phyloP scores from a whole-genome alignment of 768 basidiomycete genomes.

The Rhizopogon vesiculosus region DNA sequence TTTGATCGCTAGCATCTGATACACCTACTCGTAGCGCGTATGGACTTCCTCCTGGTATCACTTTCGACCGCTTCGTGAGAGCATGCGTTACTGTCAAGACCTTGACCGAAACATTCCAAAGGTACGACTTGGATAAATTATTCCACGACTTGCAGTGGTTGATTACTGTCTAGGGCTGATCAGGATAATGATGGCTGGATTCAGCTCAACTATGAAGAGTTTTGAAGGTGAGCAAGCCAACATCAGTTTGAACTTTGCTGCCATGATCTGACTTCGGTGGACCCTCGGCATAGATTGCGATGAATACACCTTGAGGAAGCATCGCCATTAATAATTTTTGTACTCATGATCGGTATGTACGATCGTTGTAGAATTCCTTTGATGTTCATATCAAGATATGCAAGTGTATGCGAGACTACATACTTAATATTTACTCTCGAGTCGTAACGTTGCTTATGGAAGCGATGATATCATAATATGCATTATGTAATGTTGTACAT shows the following conservation, averaged over 20 bases:
- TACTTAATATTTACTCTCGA: no score
- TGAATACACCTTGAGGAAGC: slow-evolving; percentile 46
- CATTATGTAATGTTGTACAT: no score
- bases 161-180: slow-evolving; percentile 45
- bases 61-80: slow-evolving; percentile 82
- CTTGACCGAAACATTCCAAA: slow-evolving; percentile 75
- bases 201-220: slow-evolving; percentile 75
- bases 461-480: no score
- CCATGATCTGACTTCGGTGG: neutral
- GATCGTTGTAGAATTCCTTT: neutral
- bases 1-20: slow-evolving; percentile 45
- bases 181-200: slow-evolving; percentile 72
- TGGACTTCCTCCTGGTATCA: slow-evolving; percentile 71
- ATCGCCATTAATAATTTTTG: neutral
- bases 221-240: slow-evolving; percentile 52
- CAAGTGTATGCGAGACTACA: neutral
- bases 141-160: neutral
- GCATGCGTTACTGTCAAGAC: slow-evolving; percentile 80
- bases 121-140: slow-evolving; percentile 34
- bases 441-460: no score
- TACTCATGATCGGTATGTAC: neutral
- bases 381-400: neutral
- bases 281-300: slow-evolving; percentile 37
- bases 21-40: slow-evolving; percentile 39
- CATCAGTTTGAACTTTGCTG: neutral